phyloP scores from a whole-genome alignment of 2,329 filamentous ascomycete genomes.

The Colletotrichum caudatum region DNA sequence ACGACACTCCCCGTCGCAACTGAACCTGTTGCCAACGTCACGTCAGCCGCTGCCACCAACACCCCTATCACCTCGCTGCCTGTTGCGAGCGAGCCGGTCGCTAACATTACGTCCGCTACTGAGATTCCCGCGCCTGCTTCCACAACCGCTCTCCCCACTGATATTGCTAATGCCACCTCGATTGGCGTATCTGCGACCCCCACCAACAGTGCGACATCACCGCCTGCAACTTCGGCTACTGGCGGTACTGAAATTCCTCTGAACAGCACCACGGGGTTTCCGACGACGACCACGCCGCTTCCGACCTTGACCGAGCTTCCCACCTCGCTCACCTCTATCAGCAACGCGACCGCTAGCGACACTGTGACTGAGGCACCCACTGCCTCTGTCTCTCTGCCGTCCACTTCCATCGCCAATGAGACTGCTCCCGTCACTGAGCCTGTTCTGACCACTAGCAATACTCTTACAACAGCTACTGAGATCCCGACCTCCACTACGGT shows the following conservation, averaged over 20 bases:
- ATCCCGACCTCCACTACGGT: conserved; percentile 29
- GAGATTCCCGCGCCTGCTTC: conserved; percentile 26
- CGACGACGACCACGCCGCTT: conserved; percentile 20
- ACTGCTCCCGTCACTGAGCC: conserved; percentile 6
- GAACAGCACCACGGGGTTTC: conserved; percentile 29
- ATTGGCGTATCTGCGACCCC: conserved; percentile 23
- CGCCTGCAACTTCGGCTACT: conserved; percentile 56
- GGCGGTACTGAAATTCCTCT: conserved; percentile 51
- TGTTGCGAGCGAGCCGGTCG: conserved; percentile 26
- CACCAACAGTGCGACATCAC: conserved; percentile 30
- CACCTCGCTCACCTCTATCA: conserved; percentile 26
- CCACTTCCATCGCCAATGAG: conserved; percentile 31
- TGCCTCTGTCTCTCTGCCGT: conserved; percentile 21
- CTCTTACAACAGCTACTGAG: conserved; percentile 10
- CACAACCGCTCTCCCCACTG: conserved; percentile 24
- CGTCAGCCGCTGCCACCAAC: conserved; percentile 15
- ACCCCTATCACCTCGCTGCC: conserved; percentile 21
- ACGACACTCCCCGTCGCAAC: conserved; percentile 18
- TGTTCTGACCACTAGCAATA: conserved; percentile 14
- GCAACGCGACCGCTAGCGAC: conserved; percentile 23
- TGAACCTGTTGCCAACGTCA: conserved; percentile 26
- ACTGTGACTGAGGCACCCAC: conserved; percentile 25
- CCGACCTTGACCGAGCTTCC: conserved; percentile 32
- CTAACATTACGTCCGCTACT: conserved; percentile 32
- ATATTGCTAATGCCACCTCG: conserved; percentile 25